Evolutionary conservation across 257 asterid species (phyloP), one percentile per base, ranked within the genome.

Genomic region (Verbascum thapsus): DNA sequence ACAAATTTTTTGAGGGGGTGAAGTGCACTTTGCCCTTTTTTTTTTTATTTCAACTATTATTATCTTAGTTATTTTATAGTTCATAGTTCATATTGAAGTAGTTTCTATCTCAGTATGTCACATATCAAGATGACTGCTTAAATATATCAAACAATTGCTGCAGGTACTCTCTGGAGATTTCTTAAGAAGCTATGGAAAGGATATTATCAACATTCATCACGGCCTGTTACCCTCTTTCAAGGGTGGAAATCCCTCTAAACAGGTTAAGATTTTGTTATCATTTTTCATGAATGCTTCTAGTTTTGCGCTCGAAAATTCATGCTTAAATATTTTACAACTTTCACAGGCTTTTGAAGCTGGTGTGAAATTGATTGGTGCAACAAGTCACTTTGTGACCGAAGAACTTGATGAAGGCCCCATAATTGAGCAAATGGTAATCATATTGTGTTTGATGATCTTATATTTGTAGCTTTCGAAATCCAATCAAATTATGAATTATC

Each of bases 171-270:
- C 99, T 1, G 88, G 88, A 63, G 76, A 80, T 67, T 89, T 92
- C 79, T 81, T 92, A 57, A 76, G 70, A 63, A 76, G 78, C 60
- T 92, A 88, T 22, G 79, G 81, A 59, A 85, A 73, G 61, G 99
- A 92, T 78, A 60, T 92, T 55, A 89, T 92, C 42, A 92, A 92
- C 68, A 92, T 92, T 80, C 98, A 89, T 73, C 98, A 87, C 38
- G 98, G 98, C 63, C 78, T 92, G 43, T 72, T 92, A 79, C 98
- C 98, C 40, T 89, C 97, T 19, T 92, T 92, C 81, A 92, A 92
- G 86, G 98, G 97, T 53, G 95, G 98, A 62, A 63, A 63, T 74
- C 97, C 98, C 61, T 83, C 97, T 57, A 88, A 78, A 78, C 95
- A 92, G 95, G 98, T 88, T 51, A 26, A 4, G n/a, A 35, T 56